Evolutionary conservation across 331 rosid species (phyloP).

Genomic region (Arachis monticola): DNA sequence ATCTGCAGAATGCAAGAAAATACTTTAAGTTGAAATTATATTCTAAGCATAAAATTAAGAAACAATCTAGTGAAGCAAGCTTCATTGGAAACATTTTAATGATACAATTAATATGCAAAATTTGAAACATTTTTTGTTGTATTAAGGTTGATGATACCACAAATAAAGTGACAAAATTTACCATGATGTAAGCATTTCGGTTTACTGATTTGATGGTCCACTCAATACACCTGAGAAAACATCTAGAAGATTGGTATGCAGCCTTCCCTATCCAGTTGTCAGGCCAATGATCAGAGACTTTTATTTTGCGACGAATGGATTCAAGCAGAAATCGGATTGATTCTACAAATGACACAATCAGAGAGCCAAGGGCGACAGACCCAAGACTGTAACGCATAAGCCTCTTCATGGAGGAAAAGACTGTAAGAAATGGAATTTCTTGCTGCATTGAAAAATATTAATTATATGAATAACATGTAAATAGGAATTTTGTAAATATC

Average conservation of each 20-base stretch:
- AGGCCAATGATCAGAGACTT: constrained; percentile 55
- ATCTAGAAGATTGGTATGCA: constrained; percentile 52
- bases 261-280: constrained; percentile 59
- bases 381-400: constrained; percentile 74
- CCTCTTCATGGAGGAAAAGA: constrained; percentile 86
- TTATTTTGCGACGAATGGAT: constrained; percentile 73
- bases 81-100: background rate
- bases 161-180: constrained; percentile 33
- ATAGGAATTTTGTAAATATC: background rate
- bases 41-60: background rate
- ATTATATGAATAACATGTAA: constrained; percentile 26
- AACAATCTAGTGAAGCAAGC: background rate
- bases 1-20: constrained; percentile 58
- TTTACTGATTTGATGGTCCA: constrained; percentile 78
- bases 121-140: background rate
- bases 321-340: constrained; percentile 77
- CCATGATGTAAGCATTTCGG: constrained; percentile 88
- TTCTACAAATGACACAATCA: constrained; percentile 72
- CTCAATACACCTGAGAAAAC: constrained; percentile 63
- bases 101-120: background rate
- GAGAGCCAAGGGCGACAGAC: constrained; percentile 81
- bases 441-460: constrained; percentile 62
- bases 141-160: background rate
- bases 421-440: constrained; percentile 92
- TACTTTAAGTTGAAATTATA: constrained; percentile 2